Evolutionary conservation across 2,329 filamentous ascomycete genomes (phyloP).

Genomic region (Talaromyces sp.): DNA sequence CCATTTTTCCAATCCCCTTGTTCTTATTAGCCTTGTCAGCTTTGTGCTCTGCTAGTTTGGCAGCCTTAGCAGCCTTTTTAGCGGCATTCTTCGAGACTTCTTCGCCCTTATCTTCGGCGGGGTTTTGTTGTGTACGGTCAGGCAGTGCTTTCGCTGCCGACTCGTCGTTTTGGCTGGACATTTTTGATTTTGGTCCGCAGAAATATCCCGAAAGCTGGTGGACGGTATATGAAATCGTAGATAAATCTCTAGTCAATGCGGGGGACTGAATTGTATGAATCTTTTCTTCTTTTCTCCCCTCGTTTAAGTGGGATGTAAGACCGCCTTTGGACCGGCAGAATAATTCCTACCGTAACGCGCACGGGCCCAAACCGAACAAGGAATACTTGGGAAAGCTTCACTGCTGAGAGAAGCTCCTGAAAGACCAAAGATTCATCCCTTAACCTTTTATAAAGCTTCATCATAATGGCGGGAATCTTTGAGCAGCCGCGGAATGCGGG

Average conservation of each 20-base stretch:
- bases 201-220: not conserved
- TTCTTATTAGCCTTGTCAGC: constrained; percentile 31
- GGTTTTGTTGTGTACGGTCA: constrained; percentile 34
- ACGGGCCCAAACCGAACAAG: constrained; percentile 8
- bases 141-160: constrained; percentile 31
- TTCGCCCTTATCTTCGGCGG: constrained; percentile 32
- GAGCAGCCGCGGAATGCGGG: constrained; percentile 88
- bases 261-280: not conserved
- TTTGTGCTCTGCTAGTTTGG: constrained; percentile 41
- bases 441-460: not conserved
- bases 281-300: constrained; percentile 19
- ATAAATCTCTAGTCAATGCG: constrained; percentile 2
- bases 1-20: constrained; percentile 40
- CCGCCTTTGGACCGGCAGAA: constrained; percentile 38
- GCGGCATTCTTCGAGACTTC: constrained; percentile 39
- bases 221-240: not conserved
- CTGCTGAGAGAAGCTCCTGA: constrained; percentile 9
- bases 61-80: constrained; percentile 48
- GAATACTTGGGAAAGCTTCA: constrained; percentile 11
- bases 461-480: constrained; percentile 84
- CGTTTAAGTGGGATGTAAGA: constrained; percentile 40
- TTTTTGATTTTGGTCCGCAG: constrained; percentile 1
- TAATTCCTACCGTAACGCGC: constrained; percentile 31
- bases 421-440: not conserved
- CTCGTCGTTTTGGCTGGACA: constrained; percentile 21